Base-by-base conservation (phyloP, 179 eudicot genomes). In the Beta macrorhiza region DNA sequence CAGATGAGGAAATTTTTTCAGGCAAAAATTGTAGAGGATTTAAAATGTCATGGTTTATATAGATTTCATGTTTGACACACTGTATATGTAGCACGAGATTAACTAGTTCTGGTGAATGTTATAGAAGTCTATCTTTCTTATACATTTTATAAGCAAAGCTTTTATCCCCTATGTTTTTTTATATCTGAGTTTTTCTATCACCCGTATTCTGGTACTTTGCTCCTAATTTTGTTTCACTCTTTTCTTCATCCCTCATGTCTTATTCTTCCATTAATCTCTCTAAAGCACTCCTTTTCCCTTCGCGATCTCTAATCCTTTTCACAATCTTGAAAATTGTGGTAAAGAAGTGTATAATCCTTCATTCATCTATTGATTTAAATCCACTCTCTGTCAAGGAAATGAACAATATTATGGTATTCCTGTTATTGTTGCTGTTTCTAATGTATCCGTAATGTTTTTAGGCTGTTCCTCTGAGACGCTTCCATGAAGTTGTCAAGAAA, bases 381-480 rank as follows among this genome's bases (percentile, higher is more conserved):
- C 45, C 9, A 42, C 17, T 10, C 4, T n/a, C n/a, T 14, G 77
- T 25, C 29, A 16, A 17, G 29, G 29, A 65, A 62, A 1, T 29
- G 17, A 49, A 16, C 7, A 53, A 19, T 19, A 53, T 57, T 32
- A 42, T 37, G 25, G 52, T 57, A 74, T 8, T 76, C 32, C 10
- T 17, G 10, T 73, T 37, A 20, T 53, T 16, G 11, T n/a, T 16
- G 58, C 5, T 61, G 25, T 42, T 73, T 12, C 9, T 64, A 32
- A 44, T 45, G 59, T 77, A 37, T 29, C 2, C 58, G 0, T 62
- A 29, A 69, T 79, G 32, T 75, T 61, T 67, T 25, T 87, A 94
- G 98, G 97, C 78, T 82, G 92, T 94, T 67, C 98, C 97, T 70
- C 42, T 79, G 77, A 87, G 87, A 74, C 97, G 98, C 68, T 97